Conservation (phyloP, 1,284 basidiomycete species). For the Sutorius eximius region DNA sequence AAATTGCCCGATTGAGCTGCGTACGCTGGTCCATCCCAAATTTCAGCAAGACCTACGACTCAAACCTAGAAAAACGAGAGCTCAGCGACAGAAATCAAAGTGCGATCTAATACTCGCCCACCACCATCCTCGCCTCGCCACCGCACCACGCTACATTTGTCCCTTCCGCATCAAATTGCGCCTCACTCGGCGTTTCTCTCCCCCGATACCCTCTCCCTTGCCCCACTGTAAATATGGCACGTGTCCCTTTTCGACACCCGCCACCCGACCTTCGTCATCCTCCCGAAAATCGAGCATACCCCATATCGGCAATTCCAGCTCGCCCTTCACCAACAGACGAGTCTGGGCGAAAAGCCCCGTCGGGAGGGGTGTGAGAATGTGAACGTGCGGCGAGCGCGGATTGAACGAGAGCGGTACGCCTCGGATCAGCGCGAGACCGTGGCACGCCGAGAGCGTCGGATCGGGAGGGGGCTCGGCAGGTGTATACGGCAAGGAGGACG, state of each 20-base stretch:
- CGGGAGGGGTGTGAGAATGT: conserved; percentile 76
- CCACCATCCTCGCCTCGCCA: not conserved
- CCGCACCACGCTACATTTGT: conserved; percentile 49
- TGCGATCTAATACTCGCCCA: not conserved
- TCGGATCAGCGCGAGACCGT: conserved; percentile 76
- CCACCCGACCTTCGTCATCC: conserved; percentile 44
- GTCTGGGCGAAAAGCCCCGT: conserved; percentile 40
- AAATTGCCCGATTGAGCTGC: not conserved
- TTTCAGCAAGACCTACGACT: not conserved
- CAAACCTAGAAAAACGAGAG: not conserved
- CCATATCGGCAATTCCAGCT: conserved; percentile 85
- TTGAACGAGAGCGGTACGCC: conserved; percentile 30
- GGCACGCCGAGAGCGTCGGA: conserved; percentile 57
- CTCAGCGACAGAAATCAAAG: not conserved
- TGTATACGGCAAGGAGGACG: conserved; percentile 49
- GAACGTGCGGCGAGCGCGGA: conserved; percentile 44
- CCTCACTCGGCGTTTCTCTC: conserved; percentile 71
- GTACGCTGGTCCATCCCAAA: not conserved
- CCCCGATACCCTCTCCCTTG: conserved; percentile 63
- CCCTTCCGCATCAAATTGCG: conserved; percentile 87
- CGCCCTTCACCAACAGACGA: conserved; percentile 75
- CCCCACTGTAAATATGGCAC: conserved; percentile 87
- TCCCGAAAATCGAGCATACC: conserved; percentile 79
- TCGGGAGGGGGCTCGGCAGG: conserved; percentile 54
- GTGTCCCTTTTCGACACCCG: conserved; percentile 55